phyloP scores from a whole-genome alignment of 148 eudicot species.

The Fallopia convolvulus region DNA sequence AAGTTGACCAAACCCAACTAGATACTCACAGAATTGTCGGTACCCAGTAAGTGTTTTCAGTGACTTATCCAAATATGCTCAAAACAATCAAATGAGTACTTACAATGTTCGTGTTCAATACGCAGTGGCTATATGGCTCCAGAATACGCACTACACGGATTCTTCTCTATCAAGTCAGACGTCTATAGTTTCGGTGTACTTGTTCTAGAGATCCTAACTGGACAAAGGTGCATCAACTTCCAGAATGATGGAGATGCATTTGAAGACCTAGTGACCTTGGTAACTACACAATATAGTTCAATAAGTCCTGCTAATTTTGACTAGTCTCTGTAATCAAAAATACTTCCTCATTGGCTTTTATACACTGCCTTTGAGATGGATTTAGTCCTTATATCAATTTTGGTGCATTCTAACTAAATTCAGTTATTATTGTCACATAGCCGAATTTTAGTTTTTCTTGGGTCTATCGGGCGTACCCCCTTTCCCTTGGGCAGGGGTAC shows the following conservation, averaged over 20 bases:
- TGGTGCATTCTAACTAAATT: too few species aligned
- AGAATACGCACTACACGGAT: conserved; percentile 36
- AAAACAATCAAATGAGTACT: not conserved
- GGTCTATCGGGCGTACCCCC: too few species aligned
- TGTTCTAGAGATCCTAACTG: conserved; percentile 41
- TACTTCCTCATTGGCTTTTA: too few species aligned
- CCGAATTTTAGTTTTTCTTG: too few species aligned
- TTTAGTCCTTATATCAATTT: too few species aligned
- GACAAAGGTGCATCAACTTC: conserved; percentile 12
- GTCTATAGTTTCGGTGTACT: conserved; percentile 54
- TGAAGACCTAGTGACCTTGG: conserved; percentile 30
- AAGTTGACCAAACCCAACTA: conserved; percentile 17
- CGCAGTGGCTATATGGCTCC: conserved; percentile 61
- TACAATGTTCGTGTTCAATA: not conserved
- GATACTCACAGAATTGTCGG: conserved; percentile 25
- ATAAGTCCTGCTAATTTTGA: not conserved
- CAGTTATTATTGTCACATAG: too few species aligned
- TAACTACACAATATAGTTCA: conserved; percentile 13
- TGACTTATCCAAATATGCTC: not conserved
- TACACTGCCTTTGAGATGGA: too few species aligned
- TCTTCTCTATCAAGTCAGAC: conserved; percentile 38
- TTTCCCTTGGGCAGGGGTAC: too few species aligned
- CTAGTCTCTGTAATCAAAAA: not conserved
- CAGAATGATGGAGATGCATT: not conserved
- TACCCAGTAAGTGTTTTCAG: conserved; percentile 26